A percentile compares a stretch with the other conserved stretches of the same genome.
Conservation (phyloP, 495 filamentous ascomycete species). For the Massariosphaeria phaeospora region DNA sequence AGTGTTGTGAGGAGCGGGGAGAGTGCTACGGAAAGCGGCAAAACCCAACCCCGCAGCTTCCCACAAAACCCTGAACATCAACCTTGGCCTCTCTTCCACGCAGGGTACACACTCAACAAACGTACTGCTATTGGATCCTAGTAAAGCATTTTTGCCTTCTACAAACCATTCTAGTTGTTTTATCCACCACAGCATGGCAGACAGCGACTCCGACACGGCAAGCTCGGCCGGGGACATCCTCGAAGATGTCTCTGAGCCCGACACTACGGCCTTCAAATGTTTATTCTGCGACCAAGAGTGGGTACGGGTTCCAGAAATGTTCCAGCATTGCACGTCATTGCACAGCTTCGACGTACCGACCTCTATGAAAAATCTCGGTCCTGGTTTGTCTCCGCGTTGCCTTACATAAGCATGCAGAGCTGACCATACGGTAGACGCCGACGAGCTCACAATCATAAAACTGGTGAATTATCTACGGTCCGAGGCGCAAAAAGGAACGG, state of each 20-base stretch:
- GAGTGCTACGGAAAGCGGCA: background rate
- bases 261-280: slow-evolving; percentile 13
- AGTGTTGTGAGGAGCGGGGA: background rate
- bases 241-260: slow-evolving; percentile 15
- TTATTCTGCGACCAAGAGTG: slow-evolving; percentile 14
- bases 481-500: background rate
- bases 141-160: background rate
- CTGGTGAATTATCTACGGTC: slow-evolving; percentile 23
- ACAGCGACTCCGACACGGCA: slow-evolving; percentile 5
- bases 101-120: background rate
- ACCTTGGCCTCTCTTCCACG: background rate
- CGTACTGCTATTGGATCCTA: no score
- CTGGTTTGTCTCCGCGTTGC: slow-evolving; percentile 2
- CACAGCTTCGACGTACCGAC: slow-evolving; percentile 6
- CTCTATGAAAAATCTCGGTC: slow-evolving; percentile 2
- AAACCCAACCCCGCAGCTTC: background rate
- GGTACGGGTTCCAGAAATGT: background rate
- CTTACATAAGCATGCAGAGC: background rate
- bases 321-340: background rate
- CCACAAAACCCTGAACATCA: background rate
- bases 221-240: slow-evolving; percentile 17
- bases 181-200: slow-evolving; percentile 4
- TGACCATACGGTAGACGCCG: slow-evolving; percentile 2
- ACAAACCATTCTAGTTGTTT: background rate
- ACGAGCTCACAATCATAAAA: slow-evolving; percentile 17